These are phyloP conservation scores for Ustilago hordei DNA, from an alignment of 1,284 basidiomycete species.

Conservation along the genomic window DNA sequence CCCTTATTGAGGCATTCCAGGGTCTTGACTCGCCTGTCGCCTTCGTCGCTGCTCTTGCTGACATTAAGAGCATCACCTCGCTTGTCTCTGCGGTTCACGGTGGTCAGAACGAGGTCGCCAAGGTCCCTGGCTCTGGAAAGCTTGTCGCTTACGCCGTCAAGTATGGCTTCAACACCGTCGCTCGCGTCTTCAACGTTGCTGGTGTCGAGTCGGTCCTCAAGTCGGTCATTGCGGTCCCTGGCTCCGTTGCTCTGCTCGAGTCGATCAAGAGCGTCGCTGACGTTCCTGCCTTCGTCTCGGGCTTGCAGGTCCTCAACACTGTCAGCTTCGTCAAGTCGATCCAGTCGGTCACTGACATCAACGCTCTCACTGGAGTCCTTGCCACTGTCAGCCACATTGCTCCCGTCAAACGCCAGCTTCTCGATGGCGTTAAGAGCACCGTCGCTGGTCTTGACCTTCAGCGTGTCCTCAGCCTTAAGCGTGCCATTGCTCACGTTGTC, in stretches of 20 bases:
- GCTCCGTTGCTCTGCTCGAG: conserved; percentile 23
- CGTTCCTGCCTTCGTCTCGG: conserved; percentile 24
- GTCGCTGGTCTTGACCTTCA: conserved; percentile 14
- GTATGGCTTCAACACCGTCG: conserved; percentile 14
- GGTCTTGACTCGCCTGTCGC: conserved; percentile 16
- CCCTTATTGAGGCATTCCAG: conserved; percentile 17
- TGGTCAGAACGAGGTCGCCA: conserved; percentile 12
- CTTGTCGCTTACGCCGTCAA: conserved; percentile 17
- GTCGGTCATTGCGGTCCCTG: conserved; percentile 12
- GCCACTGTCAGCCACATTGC: neutral
- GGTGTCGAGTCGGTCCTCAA: conserved; percentile 16
- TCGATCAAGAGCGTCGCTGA: conserved; percentile 30
- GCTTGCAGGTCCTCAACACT: conserved; percentile 17
- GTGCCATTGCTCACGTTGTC: conserved; percentile 25
- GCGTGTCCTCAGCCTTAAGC: conserved; percentile 21
- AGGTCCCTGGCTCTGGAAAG: conserved; percentile 25
- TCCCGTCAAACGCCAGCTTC: conserved; percentile 25
- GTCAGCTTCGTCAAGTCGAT: conserved; percentile 19
- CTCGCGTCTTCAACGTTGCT: conserved; percentile 7
- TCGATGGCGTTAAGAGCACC: conserved; percentile 10
- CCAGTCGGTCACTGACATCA: conserved; percentile 19
- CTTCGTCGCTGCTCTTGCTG: conserved; percentile 25
- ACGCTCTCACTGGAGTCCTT: conserved; percentile 4
- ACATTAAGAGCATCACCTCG: conserved; percentile 16
- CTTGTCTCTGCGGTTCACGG: conserved; percentile 18